phyloP scores from a whole-genome alignment of 768 basidiomycete genomes.

The Mycena chlorophos region DNA sequence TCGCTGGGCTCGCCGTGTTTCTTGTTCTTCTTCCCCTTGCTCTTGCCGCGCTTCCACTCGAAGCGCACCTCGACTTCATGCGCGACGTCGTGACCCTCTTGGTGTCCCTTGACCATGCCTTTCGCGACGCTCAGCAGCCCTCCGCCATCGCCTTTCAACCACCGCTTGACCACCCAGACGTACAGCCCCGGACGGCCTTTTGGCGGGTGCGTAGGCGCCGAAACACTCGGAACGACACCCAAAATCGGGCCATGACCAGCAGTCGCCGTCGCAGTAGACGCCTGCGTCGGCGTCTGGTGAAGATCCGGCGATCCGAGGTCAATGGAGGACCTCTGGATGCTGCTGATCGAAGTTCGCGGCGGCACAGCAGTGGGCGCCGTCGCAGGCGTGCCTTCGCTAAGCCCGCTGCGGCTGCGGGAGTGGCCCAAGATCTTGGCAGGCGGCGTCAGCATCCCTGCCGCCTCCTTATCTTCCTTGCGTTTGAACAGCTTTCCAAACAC shows the following conservation, averaged over 20 bases:
- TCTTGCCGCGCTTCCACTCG: slow-evolving; percentile 70
- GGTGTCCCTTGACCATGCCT: slow-evolving; percentile 18
- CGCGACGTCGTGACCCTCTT: slow-evolving; percentile 24
- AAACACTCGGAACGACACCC: slow-evolving; percentile 13
- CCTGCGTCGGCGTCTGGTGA: not conserved
- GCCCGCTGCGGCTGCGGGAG: slow-evolving; percentile 5
- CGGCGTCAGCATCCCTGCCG: slow-evolving; percentile 24
- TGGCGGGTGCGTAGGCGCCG: slow-evolving; percentile 22
- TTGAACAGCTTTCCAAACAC: slow-evolving; percentile 77
- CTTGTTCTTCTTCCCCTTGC: slow-evolving; percentile 31
- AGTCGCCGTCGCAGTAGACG: not conserved
- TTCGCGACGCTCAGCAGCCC: slow-evolving; percentile 39
- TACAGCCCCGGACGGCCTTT: slow-evolving; percentile 53
- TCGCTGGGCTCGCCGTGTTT: slow-evolving; percentile 26
- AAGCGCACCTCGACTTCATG: slow-evolving; percentile 69
- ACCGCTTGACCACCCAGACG: slow-evolving; percentile 74
- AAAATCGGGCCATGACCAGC: slow-evolving; percentile 9
- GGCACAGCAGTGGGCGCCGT: not conserved
- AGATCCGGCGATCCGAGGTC: slow-evolving; percentile 8
- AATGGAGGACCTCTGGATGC: slow-evolving; percentile 16
- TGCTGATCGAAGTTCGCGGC: slow-evolving; percentile 16
- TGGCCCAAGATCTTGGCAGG: slow-evolving; percentile 18
- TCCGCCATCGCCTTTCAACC: slow-evolving; percentile 59
- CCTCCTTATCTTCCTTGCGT: slow-evolving; percentile 39
- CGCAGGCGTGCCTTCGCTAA: not conserved